Conservation (phyloP, 2,329 filamentous ascomycete species). For the Cryphonectria japonica region DNA sequence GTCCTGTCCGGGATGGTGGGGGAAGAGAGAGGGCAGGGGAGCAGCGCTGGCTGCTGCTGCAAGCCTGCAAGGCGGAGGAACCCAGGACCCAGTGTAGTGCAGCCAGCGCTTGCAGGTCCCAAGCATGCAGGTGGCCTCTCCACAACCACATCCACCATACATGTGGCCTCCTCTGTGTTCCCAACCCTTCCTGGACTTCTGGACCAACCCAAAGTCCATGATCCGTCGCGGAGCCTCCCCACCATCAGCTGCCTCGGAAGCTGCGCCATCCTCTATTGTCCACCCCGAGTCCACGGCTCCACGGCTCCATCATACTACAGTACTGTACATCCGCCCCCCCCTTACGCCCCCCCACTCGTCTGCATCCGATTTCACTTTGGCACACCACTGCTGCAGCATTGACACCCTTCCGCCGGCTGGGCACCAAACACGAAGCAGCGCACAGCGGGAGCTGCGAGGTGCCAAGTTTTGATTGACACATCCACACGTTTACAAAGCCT, state of each 20-base stretch:
- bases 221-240: conserved; percentile 2
- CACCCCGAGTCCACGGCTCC: conserved; percentile 19
- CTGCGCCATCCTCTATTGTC: conserved; percentile 27
- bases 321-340: background rate
- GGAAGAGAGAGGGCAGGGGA: background rate
- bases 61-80: background rate
- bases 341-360: conserved; percentile 17
- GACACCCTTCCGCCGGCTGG: background rate
- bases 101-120: conserved; percentile 11
- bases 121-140: conserved; percentile 20
- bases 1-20: background rate
- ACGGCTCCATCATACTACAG: background rate
- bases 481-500: background rate
- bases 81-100: conserved; percentile 13
- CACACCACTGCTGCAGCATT: conserved; percentile 15
- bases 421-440: background rate
- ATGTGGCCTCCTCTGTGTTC: conserved; percentile 24
- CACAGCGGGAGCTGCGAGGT: background rate
- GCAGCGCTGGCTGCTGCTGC: background rate
- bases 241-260: conserved; percentile 22
- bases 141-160: conserved; percentile 13
- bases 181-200: conserved; percentile 11
- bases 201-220: conserved; percentile 5
- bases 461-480: background rate
- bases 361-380: conserved; percentile 12